Percentiles rank a stretch among this genome's conserved stretches.
phyloP scores from a whole-genome alignment of 2,329 filamentous ascomycete genomes.

The Akanthomyces muscarius region DNA sequence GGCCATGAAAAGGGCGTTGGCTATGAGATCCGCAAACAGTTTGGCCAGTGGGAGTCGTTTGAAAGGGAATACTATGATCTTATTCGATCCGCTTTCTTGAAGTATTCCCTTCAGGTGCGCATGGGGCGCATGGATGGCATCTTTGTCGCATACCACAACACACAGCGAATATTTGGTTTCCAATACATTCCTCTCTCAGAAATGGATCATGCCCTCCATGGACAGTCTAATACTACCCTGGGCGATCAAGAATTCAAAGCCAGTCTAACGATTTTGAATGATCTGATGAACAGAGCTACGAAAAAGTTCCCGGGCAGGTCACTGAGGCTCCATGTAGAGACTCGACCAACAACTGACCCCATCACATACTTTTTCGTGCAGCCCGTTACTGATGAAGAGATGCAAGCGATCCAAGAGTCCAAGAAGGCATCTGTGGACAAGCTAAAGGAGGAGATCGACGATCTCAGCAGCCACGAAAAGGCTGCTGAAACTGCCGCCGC shows the following conservation, averaged over 20 bases:
- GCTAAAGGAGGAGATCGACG: conserved; percentile 62
- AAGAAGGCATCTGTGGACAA: conserved; percentile 62
- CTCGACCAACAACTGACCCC: conserved; percentile 54
- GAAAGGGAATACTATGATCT: conserved; percentile 97
- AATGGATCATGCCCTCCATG: conserved; percentile 89
- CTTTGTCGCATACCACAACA: conserved; percentile 95
- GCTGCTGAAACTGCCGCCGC: conserved; percentile 22
- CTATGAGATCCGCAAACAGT: conserved; percentile 76
- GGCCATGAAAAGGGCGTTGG: conserved; percentile 71
- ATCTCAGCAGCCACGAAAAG: conserved; percentile 36
- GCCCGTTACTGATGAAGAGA: conserved; percentile 70
- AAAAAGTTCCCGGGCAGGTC: conserved; percentile 70
- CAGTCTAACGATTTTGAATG: conserved; percentile 74
- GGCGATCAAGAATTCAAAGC: conserved; percentile 84
- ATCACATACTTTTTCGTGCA: conserved; percentile 90
- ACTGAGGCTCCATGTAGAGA: conserved; percentile 78
- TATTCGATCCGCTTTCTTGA: conserved; percentile 89
- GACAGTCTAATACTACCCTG: conserved; percentile 58
- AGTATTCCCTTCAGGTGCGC: conserved; percentile 93
- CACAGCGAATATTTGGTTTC: conserved; percentile 92
- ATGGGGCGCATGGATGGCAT: conserved; percentile 99
- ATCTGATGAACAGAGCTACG: conserved; percentile 72
- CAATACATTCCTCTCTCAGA: conserved; percentile 86
- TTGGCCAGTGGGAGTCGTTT: conserved; percentile 83
- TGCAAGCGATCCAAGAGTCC: conserved; percentile 67